Base-by-base conservation (phyloP, 768 basidiomycete species). In the Terana coerulea region DNA sequence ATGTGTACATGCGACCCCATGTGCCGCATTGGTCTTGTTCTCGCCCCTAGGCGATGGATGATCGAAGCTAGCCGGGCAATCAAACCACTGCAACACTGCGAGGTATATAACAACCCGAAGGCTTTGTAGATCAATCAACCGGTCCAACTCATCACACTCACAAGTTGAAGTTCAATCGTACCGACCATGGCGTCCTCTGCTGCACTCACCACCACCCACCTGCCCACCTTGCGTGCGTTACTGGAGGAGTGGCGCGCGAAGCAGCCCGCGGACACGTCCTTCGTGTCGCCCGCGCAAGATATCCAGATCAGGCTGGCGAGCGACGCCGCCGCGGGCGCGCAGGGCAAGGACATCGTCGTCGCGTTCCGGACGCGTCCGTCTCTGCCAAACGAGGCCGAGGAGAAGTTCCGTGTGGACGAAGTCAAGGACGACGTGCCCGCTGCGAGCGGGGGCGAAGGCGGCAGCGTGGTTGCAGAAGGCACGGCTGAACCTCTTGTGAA, bases 311-410 rank as follows among this genome's bases (percentile, higher is more conserved):
- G 56, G 2, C 45, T 58, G 0, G 53, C 29, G 7, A 54, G 59
- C 12, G 25, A 51, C 37, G 47, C 49, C 17, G 51, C 43, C 8
- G 26, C 11, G 15, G 37, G 40, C 35, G 51, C 50, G 46, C 51
- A 45, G 31, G 56, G 58, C 43, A 69, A 69, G 49, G 67, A 69
- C 55, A 64, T 69, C 30, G 53, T 69, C 35, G 68, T 70, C 56
- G 69, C 69, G 53, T 69, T 70, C 47, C 52, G 69, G 41, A 70
- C 69, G 51, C 68, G 69, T 44, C 69, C 69, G 1, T 60, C 67
- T 14, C 61, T 69, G 22, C 57, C 53, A 8, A 53, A 65, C 41
- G 67, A 67, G 54, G 62, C 67, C 6, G 57, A 53, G n/a, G 57
- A 64, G 28, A 63, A 67, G 44, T 64, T 65, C 42, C 28, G 47